phyloP scores from a whole-genome alignment of 257 asterid genomes.

The Oldenlandia corymbosa region DNA sequence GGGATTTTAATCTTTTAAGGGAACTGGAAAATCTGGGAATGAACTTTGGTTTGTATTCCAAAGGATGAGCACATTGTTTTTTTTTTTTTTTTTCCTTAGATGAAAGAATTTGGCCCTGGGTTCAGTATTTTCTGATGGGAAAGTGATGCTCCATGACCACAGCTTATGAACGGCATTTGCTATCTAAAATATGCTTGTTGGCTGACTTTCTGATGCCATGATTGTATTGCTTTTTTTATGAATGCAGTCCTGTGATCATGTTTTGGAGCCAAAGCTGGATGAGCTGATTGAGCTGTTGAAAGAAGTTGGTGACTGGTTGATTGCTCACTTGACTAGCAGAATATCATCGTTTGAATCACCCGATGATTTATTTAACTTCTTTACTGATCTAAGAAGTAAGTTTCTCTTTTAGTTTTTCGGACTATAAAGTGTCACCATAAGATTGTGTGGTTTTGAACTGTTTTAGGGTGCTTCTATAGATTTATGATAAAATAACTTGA shows the following conservation, averaged over 20 bases:
- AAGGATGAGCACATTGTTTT: no score
- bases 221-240: constrained; percentile 11
- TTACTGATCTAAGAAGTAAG: constrained; percentile 71
- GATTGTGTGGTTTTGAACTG: not conserved
- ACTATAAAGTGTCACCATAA: not conserved
- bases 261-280: constrained; percentile 77
- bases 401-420: not conserved
- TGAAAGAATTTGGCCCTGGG: no score
- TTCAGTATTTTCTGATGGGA: not conserved
- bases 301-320: constrained; percentile 74
- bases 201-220: not conserved
- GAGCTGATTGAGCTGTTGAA: constrained; percentile 51
- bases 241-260: constrained; percentile 61
- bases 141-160: not conserved
- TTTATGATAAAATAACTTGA: constrained; percentile 1
- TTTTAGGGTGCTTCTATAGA: not conserved
- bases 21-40: no score
- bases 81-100: no score
- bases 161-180: not conserved
- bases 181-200: not conserved
- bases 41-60: no score
- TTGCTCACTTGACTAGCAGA: constrained; percentile 51
- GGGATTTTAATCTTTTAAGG: no score
- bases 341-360: constrained; percentile 63
- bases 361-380: constrained; percentile 83